Conservation (phyloP, 176 grass and related monocot genomes). For the Oryza officinalis region DNA sequence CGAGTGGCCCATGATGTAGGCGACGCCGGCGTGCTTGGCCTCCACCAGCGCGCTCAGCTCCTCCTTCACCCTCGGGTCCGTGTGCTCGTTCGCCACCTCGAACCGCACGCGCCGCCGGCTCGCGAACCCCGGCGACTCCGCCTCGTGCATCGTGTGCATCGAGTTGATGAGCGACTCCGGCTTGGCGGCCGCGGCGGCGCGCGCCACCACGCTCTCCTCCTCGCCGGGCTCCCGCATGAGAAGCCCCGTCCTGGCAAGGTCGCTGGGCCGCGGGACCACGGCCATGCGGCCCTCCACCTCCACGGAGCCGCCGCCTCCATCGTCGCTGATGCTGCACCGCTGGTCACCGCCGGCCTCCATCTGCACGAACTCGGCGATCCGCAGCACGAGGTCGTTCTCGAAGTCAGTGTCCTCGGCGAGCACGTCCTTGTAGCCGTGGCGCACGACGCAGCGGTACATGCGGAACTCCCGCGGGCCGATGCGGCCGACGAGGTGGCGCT, state of each 20-base stretch:
- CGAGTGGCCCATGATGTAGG: constrained; percentile 71
- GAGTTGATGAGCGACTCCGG: constrained; percentile 45
- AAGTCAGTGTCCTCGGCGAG: constrained; percentile 61
- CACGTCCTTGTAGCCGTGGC: constrained; percentile 73
- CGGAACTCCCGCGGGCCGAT: constrained; percentile 57
- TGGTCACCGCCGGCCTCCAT: constrained; percentile 52
- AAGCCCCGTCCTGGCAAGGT: constrained; percentile 30
- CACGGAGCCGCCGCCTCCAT: neutral
- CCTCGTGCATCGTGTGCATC: constrained; percentile 55
- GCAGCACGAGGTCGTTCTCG: constrained; percentile 64
- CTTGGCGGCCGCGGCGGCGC: constrained; percentile 22
- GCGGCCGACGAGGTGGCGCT: constrained; percentile 65
- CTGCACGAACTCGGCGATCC: constrained; percentile 69
- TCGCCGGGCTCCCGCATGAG: constrained; percentile 15
- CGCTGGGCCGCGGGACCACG: constrained; percentile 34
- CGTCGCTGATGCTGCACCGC: constrained; percentile 19
- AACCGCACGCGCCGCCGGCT: constrained; percentile 39
- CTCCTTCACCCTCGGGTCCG: constrained; percentile 41
- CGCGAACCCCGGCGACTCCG: constrained; percentile 43
- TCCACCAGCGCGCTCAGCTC: constrained; percentile 45
- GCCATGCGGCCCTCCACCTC: constrained; percentile 72
- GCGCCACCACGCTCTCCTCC: constrained; percentile 37
- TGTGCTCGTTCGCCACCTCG: constrained; percentile 17
- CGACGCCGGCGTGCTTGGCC: constrained; percentile 57
- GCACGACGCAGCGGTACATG: constrained; percentile 71